Percentiles rank a stretch among this genome's conserved stretches.
phyloP scores from a whole-genome alignment of 352 stramenopile genomes.

The Globisporangium carolinianum region DNA sequence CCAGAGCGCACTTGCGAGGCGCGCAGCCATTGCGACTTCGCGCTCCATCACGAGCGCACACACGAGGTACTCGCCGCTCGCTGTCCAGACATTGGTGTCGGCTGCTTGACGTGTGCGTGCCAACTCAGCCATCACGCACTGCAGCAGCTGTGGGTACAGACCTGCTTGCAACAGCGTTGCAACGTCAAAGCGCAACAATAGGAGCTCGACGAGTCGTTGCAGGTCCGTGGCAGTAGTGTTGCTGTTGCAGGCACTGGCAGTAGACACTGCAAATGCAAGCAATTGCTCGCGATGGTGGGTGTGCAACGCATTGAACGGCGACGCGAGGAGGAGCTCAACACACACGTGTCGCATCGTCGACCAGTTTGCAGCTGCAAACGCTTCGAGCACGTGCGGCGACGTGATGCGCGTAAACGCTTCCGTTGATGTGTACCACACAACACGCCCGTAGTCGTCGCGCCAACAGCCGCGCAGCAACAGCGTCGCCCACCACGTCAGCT shows the following conservation, averaged over 20 bases:
- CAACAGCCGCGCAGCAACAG: slow-evolving; percentile 47
- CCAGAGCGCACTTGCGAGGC: slow-evolving; percentile 47
- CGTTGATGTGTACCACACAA: slow-evolving; percentile 47
- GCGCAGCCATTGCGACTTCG: slow-evolving; percentile 40
- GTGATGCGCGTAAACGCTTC: slow-evolving; percentile 35
- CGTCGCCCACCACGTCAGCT: slow-evolving; percentile 22
- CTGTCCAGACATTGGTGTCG: slow-evolving; percentile 33
- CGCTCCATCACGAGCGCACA: slow-evolving; percentile 45
- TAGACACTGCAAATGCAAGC: slow-evolving; percentile 9
- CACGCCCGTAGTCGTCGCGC: slow-evolving; percentile 21
- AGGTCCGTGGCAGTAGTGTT: neutral
- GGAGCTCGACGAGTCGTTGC: slow-evolving; percentile 26
- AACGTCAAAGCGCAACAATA: slow-evolving; percentile 59
- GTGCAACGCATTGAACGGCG: slow-evolving; percentile 45
- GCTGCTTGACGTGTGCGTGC: neutral
- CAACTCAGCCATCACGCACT: slow-evolving; percentile 5
- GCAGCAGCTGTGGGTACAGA: slow-evolving; percentile 33
- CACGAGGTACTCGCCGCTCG: slow-evolving; percentile 51
- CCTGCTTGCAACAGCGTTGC: slow-evolving; percentile 27
- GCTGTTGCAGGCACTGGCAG: neutral
- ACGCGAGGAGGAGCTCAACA: slow-evolving; percentile 46
- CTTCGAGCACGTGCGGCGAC: slow-evolving; percentile 18
- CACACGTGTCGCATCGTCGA: slow-evolving; percentile 26
- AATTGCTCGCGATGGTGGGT: slow-evolving; percentile 26
- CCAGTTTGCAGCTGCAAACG: slow-evolving; percentile 32